Conservation (phyloP, 805 yeast species). For the Candida broadrunensis region DNA sequence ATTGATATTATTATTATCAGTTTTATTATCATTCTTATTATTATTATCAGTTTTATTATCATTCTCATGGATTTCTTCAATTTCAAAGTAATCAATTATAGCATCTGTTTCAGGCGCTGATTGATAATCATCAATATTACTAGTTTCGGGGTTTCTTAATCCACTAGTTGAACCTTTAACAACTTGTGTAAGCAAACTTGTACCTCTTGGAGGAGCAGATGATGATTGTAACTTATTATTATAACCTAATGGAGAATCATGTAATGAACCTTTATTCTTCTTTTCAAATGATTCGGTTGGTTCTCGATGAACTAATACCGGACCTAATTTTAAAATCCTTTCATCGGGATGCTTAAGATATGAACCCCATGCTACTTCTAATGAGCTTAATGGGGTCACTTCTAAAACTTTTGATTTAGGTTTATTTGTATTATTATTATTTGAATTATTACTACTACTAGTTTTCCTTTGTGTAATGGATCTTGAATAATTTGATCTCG, state of each 20-base stretch:
- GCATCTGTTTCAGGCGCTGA: conserved; percentile 61
- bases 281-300: conserved; percentile 52
- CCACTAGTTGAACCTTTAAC: conserved; percentile 31
- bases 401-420: conserved; percentile 29
- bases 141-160: conserved; percentile 10
- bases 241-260: conserved; percentile 55
- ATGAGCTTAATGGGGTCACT: conserved; percentile 45
- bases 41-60: neutral
- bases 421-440: conserved; percentile 5
- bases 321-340: conserved; percentile 56
- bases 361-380: conserved; percentile 59
- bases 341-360: conserved; percentile 56
- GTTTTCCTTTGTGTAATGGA: neutral
- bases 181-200: conserved; percentile 36
- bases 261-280: conserved; percentile 53
- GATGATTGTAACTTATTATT: conserved; percentile 19
- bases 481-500: conserved; percentile 24
- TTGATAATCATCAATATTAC: conserved; percentile 21
- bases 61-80: conserved; percentile 13
- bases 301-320: conserved; percentile 44
- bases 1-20: neutral
- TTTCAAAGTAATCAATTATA: conserved; percentile 51
- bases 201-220: conserved; percentile 10
- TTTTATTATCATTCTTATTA: neutral
- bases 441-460: neutral